Conservation (phyloP, 257 asterid genomes). For the Solanum chilense region DNA sequence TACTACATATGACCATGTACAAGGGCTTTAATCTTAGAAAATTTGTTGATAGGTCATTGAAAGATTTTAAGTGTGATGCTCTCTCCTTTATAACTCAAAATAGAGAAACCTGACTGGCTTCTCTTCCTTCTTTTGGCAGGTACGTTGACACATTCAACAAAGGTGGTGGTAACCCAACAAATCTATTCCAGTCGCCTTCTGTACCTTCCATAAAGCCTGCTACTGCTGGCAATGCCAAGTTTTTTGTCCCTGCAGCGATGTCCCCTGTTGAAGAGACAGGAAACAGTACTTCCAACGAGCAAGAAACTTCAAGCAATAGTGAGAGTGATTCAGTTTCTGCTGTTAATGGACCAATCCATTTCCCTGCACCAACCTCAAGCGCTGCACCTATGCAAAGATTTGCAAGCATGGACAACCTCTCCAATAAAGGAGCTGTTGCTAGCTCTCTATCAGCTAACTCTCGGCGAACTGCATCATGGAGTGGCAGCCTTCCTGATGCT, state of each 20-base stretch:
- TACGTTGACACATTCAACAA: constrained; percentile 38
- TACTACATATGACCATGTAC: neutral
- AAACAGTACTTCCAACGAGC: constrained; percentile 17
- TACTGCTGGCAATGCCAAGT: constrained; percentile 37
- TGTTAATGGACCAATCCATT: constrained; percentile 19
- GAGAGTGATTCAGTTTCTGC: constrained; percentile 34
- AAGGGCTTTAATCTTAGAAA: neutral
- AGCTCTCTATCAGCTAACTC: constrained; percentile 28
- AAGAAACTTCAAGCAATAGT: constrained; percentile 8
- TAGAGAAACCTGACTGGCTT: neutral
- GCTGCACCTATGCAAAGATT: constrained; percentile 37
- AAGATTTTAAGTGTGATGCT: neutral
- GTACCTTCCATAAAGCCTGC: constrained; percentile 49
- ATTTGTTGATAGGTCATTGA: neutral
- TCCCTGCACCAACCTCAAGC: constrained; percentile 11
- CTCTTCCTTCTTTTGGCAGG: constrained; percentile 19
- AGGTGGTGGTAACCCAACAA: constrained; percentile 61
- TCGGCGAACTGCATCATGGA: constrained; percentile 89
- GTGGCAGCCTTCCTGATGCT: constrained; percentile 51
- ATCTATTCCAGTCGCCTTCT: constrained; percentile 55
- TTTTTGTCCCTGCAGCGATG: constrained; percentile 65
- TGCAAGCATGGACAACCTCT: constrained; percentile 65
- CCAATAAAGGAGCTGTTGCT: constrained; percentile 19
- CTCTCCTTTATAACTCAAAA: neutral
- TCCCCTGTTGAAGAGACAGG: constrained; percentile 32